Percentiles rank a stretch among this genome's conserved stretches.
Evolutionary conservation across 371 early-diverging fungal species (phyloP).

Genomic region (Mucor irregularis): DNA sequence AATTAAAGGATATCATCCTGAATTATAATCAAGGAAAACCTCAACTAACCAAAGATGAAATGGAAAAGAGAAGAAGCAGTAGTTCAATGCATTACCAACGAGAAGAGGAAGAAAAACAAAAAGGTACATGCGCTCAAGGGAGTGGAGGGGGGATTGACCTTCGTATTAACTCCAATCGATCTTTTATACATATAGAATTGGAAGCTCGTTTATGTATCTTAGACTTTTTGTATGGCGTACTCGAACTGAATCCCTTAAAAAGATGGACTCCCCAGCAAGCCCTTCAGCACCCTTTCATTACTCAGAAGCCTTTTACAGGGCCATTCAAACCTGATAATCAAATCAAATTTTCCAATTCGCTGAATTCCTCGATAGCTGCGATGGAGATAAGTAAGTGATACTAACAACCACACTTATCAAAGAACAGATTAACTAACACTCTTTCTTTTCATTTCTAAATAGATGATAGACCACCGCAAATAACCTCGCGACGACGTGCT

Average conservation of each 20-base stretch:
- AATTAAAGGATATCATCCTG: slow-evolving; percentile 79
- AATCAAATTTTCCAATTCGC: slow-evolving; percentile 1
- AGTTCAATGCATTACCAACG: not conserved
- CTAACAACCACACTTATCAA: not conserved
- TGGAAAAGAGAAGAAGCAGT: slow-evolving; percentile 28
- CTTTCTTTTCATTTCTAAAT: not conserved
- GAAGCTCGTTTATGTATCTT: slow-evolving; percentile 69
- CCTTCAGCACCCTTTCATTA: slow-evolving; percentile 91
- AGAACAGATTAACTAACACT: not conserved
- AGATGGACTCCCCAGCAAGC: slow-evolving; percentile 96
- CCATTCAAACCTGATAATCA: slow-evolving; percentile 52
- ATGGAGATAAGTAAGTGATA: not conserved
- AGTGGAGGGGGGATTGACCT: too few relatives aligned
- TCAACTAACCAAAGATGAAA: slow-evolving; percentile 54
- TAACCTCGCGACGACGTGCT: slow-evolving; percentile 7
- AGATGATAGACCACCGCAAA: slow-evolving; percentile 6
- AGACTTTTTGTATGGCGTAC: slow-evolving; percentile 86
- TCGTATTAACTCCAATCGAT: too few relatives aligned
- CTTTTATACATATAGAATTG: slow-evolving; percentile 52
- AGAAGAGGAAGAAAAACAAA: slow-evolving; percentile 10
- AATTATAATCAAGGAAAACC: slow-evolving; percentile 69
- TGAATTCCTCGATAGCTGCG: not conserved
- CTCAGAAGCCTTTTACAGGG: slow-evolving; percentile 76
- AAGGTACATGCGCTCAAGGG: slow-evolving; percentile 4
- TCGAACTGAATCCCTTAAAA: slow-evolving; percentile 88